These are phyloP conservation scores for Neltuma alba DNA, from an alignment of 306 rosid species.

Conservation along the genomic window DNA sequence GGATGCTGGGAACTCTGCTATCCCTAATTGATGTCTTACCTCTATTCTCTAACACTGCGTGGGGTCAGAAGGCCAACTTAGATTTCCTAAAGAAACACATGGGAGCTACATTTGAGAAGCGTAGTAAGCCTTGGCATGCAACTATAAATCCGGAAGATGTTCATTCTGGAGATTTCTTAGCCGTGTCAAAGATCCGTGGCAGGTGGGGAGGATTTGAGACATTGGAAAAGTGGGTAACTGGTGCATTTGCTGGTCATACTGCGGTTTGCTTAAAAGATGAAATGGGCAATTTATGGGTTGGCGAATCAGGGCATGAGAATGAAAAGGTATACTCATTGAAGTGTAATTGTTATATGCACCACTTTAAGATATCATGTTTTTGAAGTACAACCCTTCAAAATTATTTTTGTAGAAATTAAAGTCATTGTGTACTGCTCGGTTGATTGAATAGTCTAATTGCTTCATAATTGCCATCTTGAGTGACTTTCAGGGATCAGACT, in stretches of 20 bases:
- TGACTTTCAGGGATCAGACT: not conserved
- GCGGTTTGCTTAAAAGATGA: slow-evolving; percentile 98
- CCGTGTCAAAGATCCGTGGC: slow-evolving; percentile 95
- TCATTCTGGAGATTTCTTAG: slow-evolving; percentile 94
- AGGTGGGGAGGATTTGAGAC: slow-evolving; percentile 99
- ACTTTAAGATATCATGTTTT: not conserved
- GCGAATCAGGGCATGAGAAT: slow-evolving; percentile 98
- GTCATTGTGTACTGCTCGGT: not conserved
- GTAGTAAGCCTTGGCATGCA: slow-evolving; percentile 72
- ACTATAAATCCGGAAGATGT: slow-evolving; percentile 82
- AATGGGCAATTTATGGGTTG: slow-evolving; percentile 93
- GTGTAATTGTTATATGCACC: slow-evolving; percentile 12
- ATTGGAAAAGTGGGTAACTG: slow-evolving; percentile 96
- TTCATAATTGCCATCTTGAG: slow-evolving; percentile 7
- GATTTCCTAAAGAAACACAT: slow-evolving; percentile 84
- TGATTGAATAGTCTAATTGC: slow-evolving; percentile 5
- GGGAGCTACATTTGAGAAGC: slow-evolving; percentile 90
- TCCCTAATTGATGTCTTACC: slow-evolving; percentile 89
- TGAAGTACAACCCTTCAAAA: not conserved
- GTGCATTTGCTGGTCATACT: slow-evolving; percentile 99
- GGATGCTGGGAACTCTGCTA: slow-evolving; percentile 93
- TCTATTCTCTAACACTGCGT: slow-evolving; percentile 78
- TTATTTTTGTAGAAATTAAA: not conserved
- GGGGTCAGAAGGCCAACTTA: slow-evolving; percentile 92
- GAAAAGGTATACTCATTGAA: slow-evolving; percentile 66